phyloP scores from a whole-genome alignment of 2,329 filamentous ascomycete species.

The Metarhizium guizhouense region DNA sequence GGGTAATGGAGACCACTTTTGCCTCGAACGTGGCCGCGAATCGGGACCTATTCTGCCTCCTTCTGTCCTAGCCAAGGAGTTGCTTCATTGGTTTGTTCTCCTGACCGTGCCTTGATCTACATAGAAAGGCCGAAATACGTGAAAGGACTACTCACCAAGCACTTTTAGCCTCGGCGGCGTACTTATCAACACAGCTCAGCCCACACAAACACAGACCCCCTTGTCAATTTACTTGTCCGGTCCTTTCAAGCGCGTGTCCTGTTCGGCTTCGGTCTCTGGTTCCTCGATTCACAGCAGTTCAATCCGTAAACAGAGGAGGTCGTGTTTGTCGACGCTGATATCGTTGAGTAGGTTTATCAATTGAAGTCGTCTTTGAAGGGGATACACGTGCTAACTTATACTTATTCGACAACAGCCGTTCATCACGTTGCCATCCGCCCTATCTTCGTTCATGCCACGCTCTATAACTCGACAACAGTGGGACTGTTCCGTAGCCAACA shows the following conservation, averaged over 20 bases:
- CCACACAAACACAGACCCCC: not conserved
- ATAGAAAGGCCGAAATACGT: not conserved
- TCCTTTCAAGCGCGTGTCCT: not conserved
- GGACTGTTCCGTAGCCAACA: constrained; percentile 21
- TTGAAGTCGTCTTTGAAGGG: constrained; percentile 11
- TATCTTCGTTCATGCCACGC: constrained; percentile 9
- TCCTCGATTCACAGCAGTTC: not conserved
- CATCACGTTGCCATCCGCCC: constrained; percentile 16
- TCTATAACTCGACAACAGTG: constrained; percentile 16
- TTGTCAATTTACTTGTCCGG: not conserved
- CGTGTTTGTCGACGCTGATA: not conserved
- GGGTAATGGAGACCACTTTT: constrained; percentile 6
- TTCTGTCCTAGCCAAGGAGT: not conserved
- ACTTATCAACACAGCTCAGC: not conserved
- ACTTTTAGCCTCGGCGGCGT: not conserved
- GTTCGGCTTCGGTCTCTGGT: not conserved
- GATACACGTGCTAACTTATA: constrained; percentile 31
- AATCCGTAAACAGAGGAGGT: not conserved
- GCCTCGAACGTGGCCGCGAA: not conserved
- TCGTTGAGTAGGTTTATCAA: constrained; percentile 9
- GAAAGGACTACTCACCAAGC: not conserved
- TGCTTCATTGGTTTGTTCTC: not conserved
- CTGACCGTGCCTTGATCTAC: not conserved
- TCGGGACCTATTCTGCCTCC: not conserved
- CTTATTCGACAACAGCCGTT: constrained; percentile 18